These are phyloP conservation scores for Yamadazyma aaseri DNA, from an alignment of 1,139 yeast species.

Conservation along the genomic window DNA sequence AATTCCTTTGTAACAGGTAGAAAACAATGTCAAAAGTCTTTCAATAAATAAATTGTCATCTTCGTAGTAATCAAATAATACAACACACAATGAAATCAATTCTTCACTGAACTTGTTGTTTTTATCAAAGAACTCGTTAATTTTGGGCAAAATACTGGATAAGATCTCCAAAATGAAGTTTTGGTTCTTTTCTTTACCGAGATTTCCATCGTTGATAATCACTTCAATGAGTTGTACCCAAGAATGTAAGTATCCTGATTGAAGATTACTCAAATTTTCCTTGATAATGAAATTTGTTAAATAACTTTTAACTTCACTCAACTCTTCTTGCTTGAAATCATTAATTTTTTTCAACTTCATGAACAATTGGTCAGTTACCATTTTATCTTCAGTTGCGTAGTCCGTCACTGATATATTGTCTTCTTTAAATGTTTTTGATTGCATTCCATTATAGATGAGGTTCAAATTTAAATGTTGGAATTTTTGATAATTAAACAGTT, in stretches of 20 bases:
- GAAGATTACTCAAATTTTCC: slow-evolving; percentile 49
- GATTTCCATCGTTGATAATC: slow-evolving; percentile 56
- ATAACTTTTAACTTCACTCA: slow-evolving; percentile 23
- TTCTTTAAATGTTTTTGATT: slow-evolving; percentile 8
- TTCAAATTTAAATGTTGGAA: slow-evolving; percentile 36
- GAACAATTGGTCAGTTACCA: slow-evolving; percentile 6
- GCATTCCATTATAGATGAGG: slow-evolving; percentile 26
- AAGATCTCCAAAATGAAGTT: slow-evolving; percentile 74
- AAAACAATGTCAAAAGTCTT: slow-evolving; percentile 66
- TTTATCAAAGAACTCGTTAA: slow-evolving; percentile 67
- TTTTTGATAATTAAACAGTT: slow-evolving; percentile 35
- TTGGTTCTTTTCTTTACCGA: slow-evolving; percentile 33
- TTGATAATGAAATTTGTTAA: slow-evolving; percentile 44
- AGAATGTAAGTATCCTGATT: slow-evolving; percentile 64
- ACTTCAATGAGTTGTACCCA: slow-evolving; percentile 85
- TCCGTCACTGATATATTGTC: slow-evolving; percentile 7
- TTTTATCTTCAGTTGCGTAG: slow-evolving; percentile 4
- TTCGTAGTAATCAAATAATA: slow-evolving; percentile 62
- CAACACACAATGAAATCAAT: slow-evolving; percentile 70
- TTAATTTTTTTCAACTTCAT: slow-evolving; percentile 6
- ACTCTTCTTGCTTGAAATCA: slow-evolving; percentile 2
- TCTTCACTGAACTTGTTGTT: slow-evolving; percentile 74
- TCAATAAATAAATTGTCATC: slow-evolving; percentile 35
- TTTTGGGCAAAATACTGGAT: slow-evolving; percentile 72
- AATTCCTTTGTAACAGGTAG: slow-evolving; percentile 72